Evolutionary conservation across 805 yeast genomes (phyloP).

Genomic region (Lipomyces chichibuensis): DNA sequence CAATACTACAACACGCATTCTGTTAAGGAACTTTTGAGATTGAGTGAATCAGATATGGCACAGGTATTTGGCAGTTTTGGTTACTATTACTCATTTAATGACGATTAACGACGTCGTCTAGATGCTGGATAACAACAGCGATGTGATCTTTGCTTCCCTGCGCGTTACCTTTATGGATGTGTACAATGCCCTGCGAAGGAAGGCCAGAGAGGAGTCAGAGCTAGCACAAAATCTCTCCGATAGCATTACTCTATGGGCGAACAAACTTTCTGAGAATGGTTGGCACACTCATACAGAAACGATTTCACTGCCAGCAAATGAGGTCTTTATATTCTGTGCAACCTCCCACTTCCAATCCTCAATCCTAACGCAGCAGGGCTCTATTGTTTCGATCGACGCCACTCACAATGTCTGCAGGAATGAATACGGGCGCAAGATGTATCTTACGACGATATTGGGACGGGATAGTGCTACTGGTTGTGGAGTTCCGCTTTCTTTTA

Average conservation of each 20-base stretch:
- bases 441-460: neutral
- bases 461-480: too few species aligned
- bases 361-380: too few species aligned
- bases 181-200: neutral
- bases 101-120: neutral
- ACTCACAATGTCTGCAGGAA: neutral
- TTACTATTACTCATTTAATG: neutral
- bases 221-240: neutral
- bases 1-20: conserved; percentile 3
- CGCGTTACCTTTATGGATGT: conserved; percentile 6
- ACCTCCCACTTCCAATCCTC: too few species aligned
- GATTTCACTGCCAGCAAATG: too few species aligned
- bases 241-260: neutral
- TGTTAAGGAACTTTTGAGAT: neutral
- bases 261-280: neutral
- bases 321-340: too few species aligned
- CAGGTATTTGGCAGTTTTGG: neutral
- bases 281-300: too few species aligned
- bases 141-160: neutral
- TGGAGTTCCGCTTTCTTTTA: too few species aligned
- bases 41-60: neutral
- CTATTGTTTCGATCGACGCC: neutral
- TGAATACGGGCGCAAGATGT: neutral
- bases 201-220: conserved; percentile 3
- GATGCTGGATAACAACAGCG: neutral